Percentiles rank a stretch among this genome's conserved stretches.
phyloP scores from a whole-genome alignment of 1,284 basidiomycete genomes.

The Sanghuangporus sanghuang region DNA sequence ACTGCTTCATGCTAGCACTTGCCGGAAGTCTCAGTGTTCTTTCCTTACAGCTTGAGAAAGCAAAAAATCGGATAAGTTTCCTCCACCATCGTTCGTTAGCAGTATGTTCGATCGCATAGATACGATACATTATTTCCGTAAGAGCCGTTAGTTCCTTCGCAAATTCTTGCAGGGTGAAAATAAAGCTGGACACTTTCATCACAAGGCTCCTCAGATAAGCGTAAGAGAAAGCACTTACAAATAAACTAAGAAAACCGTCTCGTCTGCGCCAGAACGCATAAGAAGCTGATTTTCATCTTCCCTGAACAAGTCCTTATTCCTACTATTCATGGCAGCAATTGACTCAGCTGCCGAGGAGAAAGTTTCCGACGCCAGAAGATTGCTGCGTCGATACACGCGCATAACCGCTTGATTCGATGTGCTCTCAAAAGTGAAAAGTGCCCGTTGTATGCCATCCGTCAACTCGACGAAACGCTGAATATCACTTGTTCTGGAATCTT shows the following conservation, averaged over 20 bases:
- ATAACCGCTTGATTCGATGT: constrained; percentile 80
- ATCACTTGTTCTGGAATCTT: constrained; percentile 19
- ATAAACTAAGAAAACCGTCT: constrained; percentile 78
- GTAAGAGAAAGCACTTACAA: constrained; percentile 53
- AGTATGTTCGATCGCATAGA: constrained; percentile 58
- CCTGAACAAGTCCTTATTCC: constrained; percentile 35
- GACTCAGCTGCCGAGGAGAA: neutral
- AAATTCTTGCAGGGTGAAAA: constrained; percentile 92
- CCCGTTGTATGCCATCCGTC: constrained; percentile 59
- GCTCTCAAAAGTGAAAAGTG: constrained; percentile 71
- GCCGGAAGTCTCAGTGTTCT: neutral
- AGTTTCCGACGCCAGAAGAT: constrained; percentile 30
- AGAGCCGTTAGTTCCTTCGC: constrained; percentile 76
- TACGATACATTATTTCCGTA: constrained; percentile 74
- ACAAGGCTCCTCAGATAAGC: neutral
- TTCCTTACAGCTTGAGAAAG: neutral
- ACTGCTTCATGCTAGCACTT: neutral
- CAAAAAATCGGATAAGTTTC: constrained; percentile 19
- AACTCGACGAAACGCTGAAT: constrained; percentile 57
- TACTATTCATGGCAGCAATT: neutral
- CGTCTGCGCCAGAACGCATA: constrained; percentile 23
- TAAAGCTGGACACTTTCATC: constrained; percentile 56
- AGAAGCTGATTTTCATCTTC: constrained; percentile 42
- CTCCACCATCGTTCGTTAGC: constrained; percentile 38
- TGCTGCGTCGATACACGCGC: constrained; percentile 62